phyloP scores from a whole-genome alignment of 176 grass and related monocot genomes.

The Eremochloa ophiuroides region DNA sequence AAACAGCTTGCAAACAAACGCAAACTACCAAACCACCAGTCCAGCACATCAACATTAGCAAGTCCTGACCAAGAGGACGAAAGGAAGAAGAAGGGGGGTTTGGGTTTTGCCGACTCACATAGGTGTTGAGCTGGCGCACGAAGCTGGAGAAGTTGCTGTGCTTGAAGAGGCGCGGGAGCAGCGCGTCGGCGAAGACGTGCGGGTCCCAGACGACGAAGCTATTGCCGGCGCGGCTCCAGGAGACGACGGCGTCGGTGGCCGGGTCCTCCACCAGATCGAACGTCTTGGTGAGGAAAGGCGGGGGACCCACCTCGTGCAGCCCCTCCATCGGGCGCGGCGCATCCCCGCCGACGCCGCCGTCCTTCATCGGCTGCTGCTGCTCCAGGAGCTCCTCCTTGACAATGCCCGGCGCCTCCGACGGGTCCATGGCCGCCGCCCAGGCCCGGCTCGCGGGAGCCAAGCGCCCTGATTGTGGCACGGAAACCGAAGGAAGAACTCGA shows the following conservation, averaged over 20 bases:
- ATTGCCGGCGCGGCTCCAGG: conserved; percentile 57
- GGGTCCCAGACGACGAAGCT: conserved; percentile 84
- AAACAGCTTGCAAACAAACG: not conserved
- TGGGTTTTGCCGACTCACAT: conserved; percentile 44
- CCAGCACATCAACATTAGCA: not conserved
- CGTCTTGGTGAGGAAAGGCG: conserved; percentile 84
- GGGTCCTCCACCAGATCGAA: conserved; percentile 72
- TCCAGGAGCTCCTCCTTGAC: conserved; percentile 65
- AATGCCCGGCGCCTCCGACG: not conserved
- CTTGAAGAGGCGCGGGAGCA: conserved; percentile 84
- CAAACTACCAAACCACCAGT: not conserved
- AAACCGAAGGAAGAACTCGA: not conserved
- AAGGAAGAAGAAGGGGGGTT: not conserved
- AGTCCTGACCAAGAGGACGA: not conserved
- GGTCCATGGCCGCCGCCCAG: conserved; percentile 27
- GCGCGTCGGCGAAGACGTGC: conserved; percentile 53
- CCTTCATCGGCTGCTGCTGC: not conserved
- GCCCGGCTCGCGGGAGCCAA: not conserved
- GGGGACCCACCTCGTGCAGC: conserved; percentile 59
- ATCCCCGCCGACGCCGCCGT: not conserved
- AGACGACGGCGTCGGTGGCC: conserved; percentile 53
- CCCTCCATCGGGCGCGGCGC: conserved; percentile 61
- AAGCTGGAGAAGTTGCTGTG: conserved; percentile 88
- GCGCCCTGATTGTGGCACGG: not conserved
- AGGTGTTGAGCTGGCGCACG: conserved; percentile 86